Evolutionary conservation across 805 yeast species (phyloP), one percentile per base, ranked within the genome.

Genomic region (Teunomyces cretensis): DNA sequence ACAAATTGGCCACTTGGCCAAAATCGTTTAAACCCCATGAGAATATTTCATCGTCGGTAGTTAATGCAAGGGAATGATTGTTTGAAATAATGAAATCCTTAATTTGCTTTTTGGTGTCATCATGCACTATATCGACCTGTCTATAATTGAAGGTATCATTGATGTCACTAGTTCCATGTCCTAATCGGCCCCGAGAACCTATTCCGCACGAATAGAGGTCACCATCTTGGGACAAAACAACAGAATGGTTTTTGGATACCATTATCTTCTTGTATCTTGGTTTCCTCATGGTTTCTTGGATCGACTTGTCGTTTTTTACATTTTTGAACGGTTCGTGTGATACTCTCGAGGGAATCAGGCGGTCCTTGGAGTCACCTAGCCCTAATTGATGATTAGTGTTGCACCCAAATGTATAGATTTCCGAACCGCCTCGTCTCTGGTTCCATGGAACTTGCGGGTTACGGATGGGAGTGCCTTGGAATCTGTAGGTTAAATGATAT

Each of bases 21-120:
- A 62, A 75, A 13, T 74, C 69, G 55, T 88, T 88, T 48, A 80
- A 72, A 0, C 97, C 97, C 96, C 96, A 91, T 0, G 90, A 64
- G 49, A 72, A 85, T 1, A 88, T 67, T n/a, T 75, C 74, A 31
- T 81, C 81, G 12, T 63, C 52, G 0, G 65, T 55, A 0, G 85
- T 76, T 15, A 86, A 53, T 0, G 78, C 84, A 8, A 89, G 54
- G 0, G 88, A 69, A 57, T 88, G 96, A 54, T 86, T 85, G 53
- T 81, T 79, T 42, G 89, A 81, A 0, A 82, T 60, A 1, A 77
- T 79, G 1, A 81, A 65, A 12, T 59, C 65, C 35, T 45, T 50
- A 5, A 65, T 45, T 2, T 70, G 58, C 22, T 58, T 63, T 9
- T 6, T 11, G 11, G 13, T n/a, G 12, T 42, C 42, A 6, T 62